phyloP scores from a whole-genome alignment of 2,329 filamentous ascomycete genomes.

The Coniochaeta sp. region DNA sequence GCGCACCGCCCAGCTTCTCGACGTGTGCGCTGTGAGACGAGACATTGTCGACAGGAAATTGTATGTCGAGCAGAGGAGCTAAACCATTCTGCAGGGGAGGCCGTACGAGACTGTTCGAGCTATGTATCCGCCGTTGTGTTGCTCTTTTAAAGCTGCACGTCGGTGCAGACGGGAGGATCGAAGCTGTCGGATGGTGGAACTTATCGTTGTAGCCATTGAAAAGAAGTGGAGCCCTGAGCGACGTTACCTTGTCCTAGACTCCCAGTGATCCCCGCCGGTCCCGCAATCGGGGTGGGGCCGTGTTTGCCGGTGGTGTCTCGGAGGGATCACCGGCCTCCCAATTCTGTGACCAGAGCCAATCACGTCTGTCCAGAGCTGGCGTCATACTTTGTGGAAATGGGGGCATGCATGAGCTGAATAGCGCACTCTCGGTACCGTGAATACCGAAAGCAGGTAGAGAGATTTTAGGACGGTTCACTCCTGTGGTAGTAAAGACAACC shows the following conservation, averaged over 20 bases:
- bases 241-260: not conserved
- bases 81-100: not conserved
- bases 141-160: too few relatives aligned
- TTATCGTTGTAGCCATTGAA: not conserved
- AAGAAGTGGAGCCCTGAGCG: not conserved
- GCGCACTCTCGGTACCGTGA: too few relatives aligned
- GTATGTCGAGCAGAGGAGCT: not conserved
- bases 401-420: not conserved
- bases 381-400: not conserved
- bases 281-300: not conserved
- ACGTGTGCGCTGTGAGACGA: slow-evolving; percentile 15
- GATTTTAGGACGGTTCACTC: too few relatives aligned
- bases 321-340: not conserved
- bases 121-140: too few relatives aligned
- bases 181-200: not conserved
- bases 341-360: not conserved
- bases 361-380: not conserved
- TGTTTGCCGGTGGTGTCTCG: not conserved
- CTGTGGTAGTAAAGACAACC: too few relatives aligned
- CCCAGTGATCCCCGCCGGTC: too few relatives aligned
- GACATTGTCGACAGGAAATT: slow-evolving; percentile 11
- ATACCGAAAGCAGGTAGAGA: too few relatives aligned
- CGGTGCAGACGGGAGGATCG: not conserved
- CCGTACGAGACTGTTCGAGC: not conserved
- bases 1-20: slow-evolving; percentile 12